Percentiles rank a stretch among this genome's conserved stretches.
These are phyloP conservation scores for Agarophyton chilense DNA, from an alignment of 23 red algal genomes.

Conservation along the genomic window DNA sequence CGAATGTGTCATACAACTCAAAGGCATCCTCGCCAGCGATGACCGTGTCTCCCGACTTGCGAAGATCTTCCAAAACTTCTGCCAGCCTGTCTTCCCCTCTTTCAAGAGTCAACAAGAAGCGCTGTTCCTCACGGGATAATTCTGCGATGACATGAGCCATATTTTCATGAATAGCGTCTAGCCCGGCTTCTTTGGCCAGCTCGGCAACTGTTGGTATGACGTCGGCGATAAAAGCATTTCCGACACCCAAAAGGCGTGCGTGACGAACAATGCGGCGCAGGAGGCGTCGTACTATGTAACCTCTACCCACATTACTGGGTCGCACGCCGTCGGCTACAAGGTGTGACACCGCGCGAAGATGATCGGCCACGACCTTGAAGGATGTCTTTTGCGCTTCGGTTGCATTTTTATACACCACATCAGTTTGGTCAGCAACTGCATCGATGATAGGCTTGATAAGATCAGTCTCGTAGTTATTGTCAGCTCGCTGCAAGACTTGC, in stretches of 20 bases:
- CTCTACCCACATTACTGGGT: constrained; percentile 83
- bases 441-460: constrained; percentile 84
- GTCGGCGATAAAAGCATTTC: constrained; percentile 67
- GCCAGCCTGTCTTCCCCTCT: constrained; percentile 75
- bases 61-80: constrained; percentile 40
- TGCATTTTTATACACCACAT: constrained; percentile 26
- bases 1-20: constrained; percentile 97
- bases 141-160: constrained; percentile 62
- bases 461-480: constrained; percentile 98
- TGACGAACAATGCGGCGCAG: constrained; percentile 89
- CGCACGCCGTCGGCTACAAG: constrained; percentile 86
- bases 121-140: constrained; percentile 69
- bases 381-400: constrained; percentile 58
- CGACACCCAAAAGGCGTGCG: constrained; percentile 80
- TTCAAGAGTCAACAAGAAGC: constrained; percentile 77
- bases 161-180: constrained; percentile 37
- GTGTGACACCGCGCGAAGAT: constrained; percentile 85
- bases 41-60: background rate
- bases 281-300: constrained; percentile 94
- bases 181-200: constrained; percentile 75
- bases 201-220: constrained; percentile 58
- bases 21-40: constrained; percentile 91
- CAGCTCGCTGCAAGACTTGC: constrained; percentile 86
- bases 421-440: constrained; percentile 41
- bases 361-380: constrained; percentile 92